Evolutionary conservation across 345 rosid genomes (phyloP).

Genomic region (Bruguiera sexangula): DNA sequence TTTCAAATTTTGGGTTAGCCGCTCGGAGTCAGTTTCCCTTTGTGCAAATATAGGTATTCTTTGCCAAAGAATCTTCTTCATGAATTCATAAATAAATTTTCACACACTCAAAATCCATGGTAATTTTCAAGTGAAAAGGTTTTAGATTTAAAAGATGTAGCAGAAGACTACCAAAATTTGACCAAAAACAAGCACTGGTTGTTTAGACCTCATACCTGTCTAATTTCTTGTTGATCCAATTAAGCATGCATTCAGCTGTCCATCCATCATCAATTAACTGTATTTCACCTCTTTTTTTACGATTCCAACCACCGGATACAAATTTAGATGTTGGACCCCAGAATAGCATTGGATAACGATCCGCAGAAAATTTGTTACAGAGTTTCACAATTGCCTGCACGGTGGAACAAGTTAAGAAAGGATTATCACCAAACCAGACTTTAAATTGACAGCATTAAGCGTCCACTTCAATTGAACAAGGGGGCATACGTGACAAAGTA

Average conservation of each 20-base stretch:
- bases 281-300: constrained; percentile 60
- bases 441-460: background rate
- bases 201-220: constrained; percentile 58
- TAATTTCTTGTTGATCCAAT: constrained; percentile 79
- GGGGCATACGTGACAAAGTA: too few relatives aligned
- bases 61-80: too few relatives aligned
- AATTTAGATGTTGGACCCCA: constrained; percentile 81
- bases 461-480: too few relatives aligned
- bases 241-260: constrained; percentile 76
- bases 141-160: too few relatives aligned
- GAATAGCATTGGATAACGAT: constrained; percentile 88
- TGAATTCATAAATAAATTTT: too few relatives aligned
- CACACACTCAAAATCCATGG: too few relatives aligned
- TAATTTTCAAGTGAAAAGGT: too few relatives aligned
- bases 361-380: constrained; percentile 76
- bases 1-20: too few relatives aligned
- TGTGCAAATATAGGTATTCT: too few relatives aligned
- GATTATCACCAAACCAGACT: constrained; percentile 21
- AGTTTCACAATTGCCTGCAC: constrained; percentile 84
- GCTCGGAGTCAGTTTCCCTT: too few relatives aligned
- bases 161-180: too few relatives aligned
- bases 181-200: too few relatives aligned
- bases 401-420: constrained; percentile 53
- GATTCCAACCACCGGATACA: constrained; percentile 53
- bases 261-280: constrained; percentile 57